Evolutionary conservation across 2,329 filamentous ascomycete species (phyloP), one percentile per base, ranked within the genome.

Genomic region (Epicoccum nigrum): DNA sequence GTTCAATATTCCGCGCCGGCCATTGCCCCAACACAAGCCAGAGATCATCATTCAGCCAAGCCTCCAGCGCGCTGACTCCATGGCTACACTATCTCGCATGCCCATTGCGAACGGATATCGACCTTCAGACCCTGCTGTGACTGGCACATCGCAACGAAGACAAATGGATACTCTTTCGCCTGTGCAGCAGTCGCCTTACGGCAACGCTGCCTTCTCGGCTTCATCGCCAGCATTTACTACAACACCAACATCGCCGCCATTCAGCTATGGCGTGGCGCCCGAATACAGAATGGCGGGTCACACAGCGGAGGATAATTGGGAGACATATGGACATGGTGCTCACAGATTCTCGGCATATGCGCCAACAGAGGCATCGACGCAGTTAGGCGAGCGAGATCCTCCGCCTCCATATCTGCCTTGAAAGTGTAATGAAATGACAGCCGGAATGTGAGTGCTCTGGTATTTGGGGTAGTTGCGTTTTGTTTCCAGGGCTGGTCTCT

Each of bases 61-160:
- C 7, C 60, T 71, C 13, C 62, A 69, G 42, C 68, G 69, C 16
- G 56, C 60, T 20, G 66, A 71, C 27, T 70, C 68, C 5, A 69
- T 68, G 37, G 65, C 68, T 8, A 72, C 65, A 2, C 45, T 72
- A 16, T 70, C 67, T 9, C 59, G 63, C 34, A 72, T 72, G 67
- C 68, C 68, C 12, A 63, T 72, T 21, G 68, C 69, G 7, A 65
- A 72, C 40, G 69, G 69, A 7, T 62, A 51, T 16, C 57, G 62
- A 23, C 66, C 66, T 7, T 54, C 55, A 16, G 54, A 64, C 28
- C 15, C 54, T 1, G 5, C 44, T 8, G 37, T 44, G 7, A 54
- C 56, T 9, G 32, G 20, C 4, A 27, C 59, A 7, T 55, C 63
- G n/a, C 52, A 64, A 17, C 60, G 51, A 33, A 42, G 11, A 20